These are phyloP conservation scores for Pyrus hybrid DNA, from an alignment of 331 rosid genomes.

Conservation along the genomic window DNA sequence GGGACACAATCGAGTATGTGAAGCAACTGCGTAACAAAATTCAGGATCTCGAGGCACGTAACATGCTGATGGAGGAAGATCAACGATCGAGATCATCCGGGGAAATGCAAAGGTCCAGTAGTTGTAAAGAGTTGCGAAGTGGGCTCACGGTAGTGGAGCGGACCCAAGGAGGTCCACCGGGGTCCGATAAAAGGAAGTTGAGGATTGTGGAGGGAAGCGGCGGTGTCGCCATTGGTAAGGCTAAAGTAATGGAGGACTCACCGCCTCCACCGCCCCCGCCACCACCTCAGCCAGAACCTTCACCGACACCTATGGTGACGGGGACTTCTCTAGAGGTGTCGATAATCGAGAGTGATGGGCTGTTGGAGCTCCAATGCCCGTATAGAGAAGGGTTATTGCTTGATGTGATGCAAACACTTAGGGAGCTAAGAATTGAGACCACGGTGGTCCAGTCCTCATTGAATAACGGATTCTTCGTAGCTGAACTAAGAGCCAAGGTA, in stretches of 20 bases:
- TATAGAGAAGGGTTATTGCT: slow-evolving; percentile 76
- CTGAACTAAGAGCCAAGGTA: slow-evolving; percentile 74
- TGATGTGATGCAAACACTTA: slow-evolving; percentile 63
- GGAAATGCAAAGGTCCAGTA: slow-evolving; percentile 21
- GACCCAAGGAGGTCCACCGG: neutral
- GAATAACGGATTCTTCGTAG: slow-evolving; percentile 52
- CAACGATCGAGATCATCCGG: slow-evolving; percentile 17
- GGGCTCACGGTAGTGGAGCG: slow-evolving; percentile 8
- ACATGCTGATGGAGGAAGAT: slow-evolving; percentile 36
- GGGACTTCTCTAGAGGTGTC: slow-evolving; percentile 67
- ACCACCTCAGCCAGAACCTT: neutral
- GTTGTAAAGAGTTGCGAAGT: slow-evolving; percentile 27
- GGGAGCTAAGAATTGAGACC: slow-evolving; percentile 65
- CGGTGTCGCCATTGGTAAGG: slow-evolving; percentile 25
- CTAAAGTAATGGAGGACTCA: slow-evolving; percentile 26
- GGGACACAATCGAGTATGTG: slow-evolving; percentile 84
- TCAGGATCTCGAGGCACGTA: slow-evolving; percentile 67
- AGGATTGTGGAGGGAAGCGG: slow-evolving; percentile 62
- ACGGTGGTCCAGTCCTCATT: slow-evolving; percentile 61
- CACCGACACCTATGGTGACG: neutral
- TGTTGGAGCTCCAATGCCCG: slow-evolving; percentile 77
- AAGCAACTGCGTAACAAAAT: slow-evolving; percentile 66
- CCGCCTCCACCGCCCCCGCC: neutral
- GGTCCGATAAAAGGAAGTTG: slow-evolving; percentile 57
- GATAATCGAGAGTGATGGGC: slow-evolving; percentile 74